Base-by-base conservation (phyloP, 768 basidiomycete species). In the Naganishia onofrii region DNA sequence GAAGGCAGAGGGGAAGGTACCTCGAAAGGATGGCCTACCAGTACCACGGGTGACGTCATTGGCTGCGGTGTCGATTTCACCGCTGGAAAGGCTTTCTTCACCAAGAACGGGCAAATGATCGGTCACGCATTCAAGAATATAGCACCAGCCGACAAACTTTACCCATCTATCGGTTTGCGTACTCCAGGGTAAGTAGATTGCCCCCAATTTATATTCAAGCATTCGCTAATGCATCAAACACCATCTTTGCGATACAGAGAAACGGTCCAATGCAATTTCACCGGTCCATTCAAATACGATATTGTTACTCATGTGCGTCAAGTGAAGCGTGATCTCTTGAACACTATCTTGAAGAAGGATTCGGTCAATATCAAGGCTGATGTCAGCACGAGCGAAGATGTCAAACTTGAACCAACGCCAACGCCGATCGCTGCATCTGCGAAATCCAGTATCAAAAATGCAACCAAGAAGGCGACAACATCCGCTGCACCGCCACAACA, bases 51-150 rank as follows among this genome's bases (percentile, higher is more conserved):
- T 9, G 95, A 99, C 78, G 82, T 89, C 29, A 85, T 99, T 70
- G 95, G 95, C 13, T 95, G 93, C 76, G 95, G 95, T 0, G 85
- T 98, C 70, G 92, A 97, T 81, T 96, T 93, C 77, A 88, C 88
- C 4, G 75, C 72, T 23, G 85, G 90, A 69, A 84, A 85, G 67
- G 88, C 88, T 0, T 96, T 97, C 81, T 96, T 89, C 79, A 96
- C 93, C 34, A 93, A 90, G 83, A 95, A 95, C 70, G 91, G 92
- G 15, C 80, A 83, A 31, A 72, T 79, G 21, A 68, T 80, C n/a
- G 81, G 80, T 76, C 34, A 54, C 72, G 72, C 67, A 2, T 75
- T 66, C 70, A 52, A 58, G 53, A 63, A 23, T 67, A 44, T 69
- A 10, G 31, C 26, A 8, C 34, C 42, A 10, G 52, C 84, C 60